These are phyloP conservation scores for Pezicula neosporulosa DNA, from an alignment of 2,329 filamentous ascomycete genomes.

Conservation along the genomic window DNA sequence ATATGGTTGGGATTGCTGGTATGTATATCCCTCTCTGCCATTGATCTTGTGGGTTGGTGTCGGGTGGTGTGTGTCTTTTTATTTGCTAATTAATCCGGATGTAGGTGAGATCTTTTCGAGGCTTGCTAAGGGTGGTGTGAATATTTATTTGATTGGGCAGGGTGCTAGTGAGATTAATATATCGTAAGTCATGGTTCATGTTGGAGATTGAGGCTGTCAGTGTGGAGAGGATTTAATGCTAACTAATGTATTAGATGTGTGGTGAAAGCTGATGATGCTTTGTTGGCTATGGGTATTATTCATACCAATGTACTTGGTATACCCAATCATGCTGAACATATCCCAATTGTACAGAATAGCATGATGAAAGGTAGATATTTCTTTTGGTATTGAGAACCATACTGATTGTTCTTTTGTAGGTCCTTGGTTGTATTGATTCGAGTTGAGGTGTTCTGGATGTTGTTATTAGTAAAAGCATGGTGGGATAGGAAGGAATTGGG, in stretches of 20 bases:
- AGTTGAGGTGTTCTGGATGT: not conserved
- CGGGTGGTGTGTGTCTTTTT: no score
- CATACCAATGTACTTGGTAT: slow-evolving; percentile 14
- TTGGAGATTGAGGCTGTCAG: not conserved
- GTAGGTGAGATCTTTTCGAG: slow-evolving; percentile 46
- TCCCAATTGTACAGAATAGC: slow-evolving; percentile 6
- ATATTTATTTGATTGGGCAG: slow-evolving; percentile 53
- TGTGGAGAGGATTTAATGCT: not conserved
- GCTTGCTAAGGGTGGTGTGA: slow-evolving; percentile 47
- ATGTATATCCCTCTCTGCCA: not conserved
- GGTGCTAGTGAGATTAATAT: slow-evolving; percentile 29
- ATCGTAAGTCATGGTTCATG: slow-evolving; percentile 10
- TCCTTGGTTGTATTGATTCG: not conserved
- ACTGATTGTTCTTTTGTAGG: not conserved
- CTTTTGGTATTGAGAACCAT: not conserved
- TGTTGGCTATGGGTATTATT: slow-evolving; percentile 12
- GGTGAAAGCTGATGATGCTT: slow-evolving; percentile 7
- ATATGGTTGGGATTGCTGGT: slow-evolving; percentile 36
- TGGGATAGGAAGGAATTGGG: no score
- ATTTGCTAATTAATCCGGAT: slow-evolving; percentile 27
- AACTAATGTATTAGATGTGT: slow-evolving; percentile 1
- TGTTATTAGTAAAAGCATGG: no score
- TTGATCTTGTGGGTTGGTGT: no score
- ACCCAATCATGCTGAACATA: slow-evolving; percentile 1
- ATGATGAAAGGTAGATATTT: slow-evolving; percentile 10